phyloP scores from a whole-genome alignment of 352 stramenopile species.

The Elongisporangium senticosum region DNA sequence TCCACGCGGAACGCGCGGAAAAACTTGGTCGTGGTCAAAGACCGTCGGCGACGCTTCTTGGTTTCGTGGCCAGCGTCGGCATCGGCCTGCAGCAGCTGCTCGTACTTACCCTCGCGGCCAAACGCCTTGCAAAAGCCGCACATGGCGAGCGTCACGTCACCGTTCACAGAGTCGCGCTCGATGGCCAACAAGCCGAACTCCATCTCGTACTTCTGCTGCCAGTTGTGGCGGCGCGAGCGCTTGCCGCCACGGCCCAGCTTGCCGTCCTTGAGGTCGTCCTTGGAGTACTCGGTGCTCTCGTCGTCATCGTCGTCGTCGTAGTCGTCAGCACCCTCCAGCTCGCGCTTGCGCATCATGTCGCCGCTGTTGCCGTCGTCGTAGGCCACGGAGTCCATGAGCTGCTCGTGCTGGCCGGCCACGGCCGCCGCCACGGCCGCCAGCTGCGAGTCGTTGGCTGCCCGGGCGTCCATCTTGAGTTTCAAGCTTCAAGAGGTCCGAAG shows the following conservation, averaged over 20 bases:
- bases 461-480: slow-evolving; percentile 4
- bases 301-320: slow-evolving; percentile 45
- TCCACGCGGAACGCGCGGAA: slow-evolving; percentile 81
- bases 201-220: slow-evolving; percentile 78
- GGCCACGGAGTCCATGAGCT: slow-evolving; percentile 36
- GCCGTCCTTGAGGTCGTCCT: slow-evolving; percentile 19
- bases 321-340: slow-evolving; percentile 25
- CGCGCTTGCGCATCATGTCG: slow-evolving; percentile 30
- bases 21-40: slow-evolving; percentile 83
- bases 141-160: slow-evolving; percentile 74
- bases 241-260: slow-evolving; percentile 28
- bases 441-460: background rate
- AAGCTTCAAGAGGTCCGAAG: slow-evolving; percentile 1
- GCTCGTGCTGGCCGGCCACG: slow-evolving; percentile 15
- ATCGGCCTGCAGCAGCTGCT: slow-evolving; percentile 58
- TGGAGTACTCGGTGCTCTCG: slow-evolving; percentile 9
- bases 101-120: slow-evolving; percentile 69
- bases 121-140: slow-evolving; percentile 84
- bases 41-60: slow-evolving; percentile 73
- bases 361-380: slow-evolving; percentile 17
- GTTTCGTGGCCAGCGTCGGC: slow-evolving; percentile 40
- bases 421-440: background rate
- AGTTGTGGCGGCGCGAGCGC: slow-evolving; percentile 63
- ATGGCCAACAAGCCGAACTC: slow-evolving; percentile 73
- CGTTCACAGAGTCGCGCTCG: slow-evolving; percentile 55